These are phyloP conservation scores for Blastocladiella britannica DNA, from an alignment of 192 early-diverging fungal genomes.

Conservation along the genomic window DNA sequence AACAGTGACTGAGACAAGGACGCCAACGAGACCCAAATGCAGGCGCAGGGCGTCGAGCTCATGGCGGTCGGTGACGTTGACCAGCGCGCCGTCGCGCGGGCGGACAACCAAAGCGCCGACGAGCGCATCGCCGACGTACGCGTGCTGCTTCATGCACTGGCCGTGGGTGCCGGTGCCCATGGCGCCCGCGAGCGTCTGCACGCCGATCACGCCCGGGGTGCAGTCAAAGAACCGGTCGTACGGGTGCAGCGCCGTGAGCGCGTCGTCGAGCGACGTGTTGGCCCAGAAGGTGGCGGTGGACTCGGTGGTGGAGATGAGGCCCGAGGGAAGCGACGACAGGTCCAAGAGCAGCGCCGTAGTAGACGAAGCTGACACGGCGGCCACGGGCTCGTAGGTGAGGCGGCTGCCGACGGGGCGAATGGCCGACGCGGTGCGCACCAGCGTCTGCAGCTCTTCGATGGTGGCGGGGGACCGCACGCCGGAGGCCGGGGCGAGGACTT, in stretches of 20 bases:
- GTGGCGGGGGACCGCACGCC: conserved; percentile 6
- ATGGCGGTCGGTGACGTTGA: conserved; percentile 4
- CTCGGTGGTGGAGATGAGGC: neutral
- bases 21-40: conserved; percentile 12
- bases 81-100: conserved; percentile 4
- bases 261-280: conserved; percentile 9
- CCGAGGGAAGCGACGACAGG: conserved; percentile 4
- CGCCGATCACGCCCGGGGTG: conserved; percentile 13
- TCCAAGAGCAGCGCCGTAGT: conserved; percentile 7
- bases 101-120: conserved; percentile 7
- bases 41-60: conserved; percentile 9
- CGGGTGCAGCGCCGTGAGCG: conserved; percentile 7
- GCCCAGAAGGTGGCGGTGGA: conserved; percentile 11
- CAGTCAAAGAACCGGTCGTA: conserved; percentile 8
- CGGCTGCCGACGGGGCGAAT: conserved; percentile 6
- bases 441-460: conserved; percentile 3
- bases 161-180: conserved; percentile 20
- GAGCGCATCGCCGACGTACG: conserved; percentile 10
- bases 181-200: conserved; percentile 18
- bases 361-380: conserved; percentile 1
- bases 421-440: neutral
- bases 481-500: conserved; percentile 4
- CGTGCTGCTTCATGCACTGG: conserved; percentile 10
- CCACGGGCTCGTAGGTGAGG: conserved; percentile 9
- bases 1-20: conserved; percentile 10